Conservation (phyloP, 257 asterid genomes). For the Jacaranda mimosifolia region DNA sequence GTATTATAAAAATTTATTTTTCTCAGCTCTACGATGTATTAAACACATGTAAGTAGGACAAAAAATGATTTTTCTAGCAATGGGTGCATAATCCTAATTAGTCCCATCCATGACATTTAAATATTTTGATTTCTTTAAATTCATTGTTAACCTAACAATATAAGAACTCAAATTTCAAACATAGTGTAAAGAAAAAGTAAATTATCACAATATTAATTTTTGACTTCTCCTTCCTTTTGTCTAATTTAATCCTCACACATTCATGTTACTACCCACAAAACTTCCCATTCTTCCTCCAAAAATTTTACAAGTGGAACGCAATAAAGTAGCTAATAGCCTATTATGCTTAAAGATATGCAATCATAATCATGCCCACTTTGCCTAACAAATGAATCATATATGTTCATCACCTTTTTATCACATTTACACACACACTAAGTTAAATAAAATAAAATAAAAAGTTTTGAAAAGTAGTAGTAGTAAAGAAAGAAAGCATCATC, state of each 20-base stretch:
- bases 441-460: background rate
- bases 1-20: no score
- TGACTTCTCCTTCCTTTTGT: constrained; percentile 33
- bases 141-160: no score
- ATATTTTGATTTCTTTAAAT: no score
- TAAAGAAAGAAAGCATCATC: background rate
- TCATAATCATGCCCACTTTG: constrained; percentile 46
- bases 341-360: constrained; percentile 31
- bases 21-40: no score
- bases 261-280: background rate
- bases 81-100: no score
- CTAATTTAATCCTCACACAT: background rate
- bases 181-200: background rate
- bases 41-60: no score
- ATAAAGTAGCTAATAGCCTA: constrained; percentile 36
- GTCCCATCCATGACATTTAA: no score
- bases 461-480: background rate
- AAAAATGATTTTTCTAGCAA: no score
- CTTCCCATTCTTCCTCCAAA: background rate
- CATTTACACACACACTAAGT: constrained; percentile 20
- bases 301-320: constrained; percentile 34
- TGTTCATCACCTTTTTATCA: background rate
- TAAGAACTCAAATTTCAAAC: background rate
- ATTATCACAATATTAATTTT: background rate
- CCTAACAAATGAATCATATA: constrained; percentile 44